Evolutionary conservation across 352 stramenopile species (phyloP).

Genomic region (Achlya hypogyna): DNA sequence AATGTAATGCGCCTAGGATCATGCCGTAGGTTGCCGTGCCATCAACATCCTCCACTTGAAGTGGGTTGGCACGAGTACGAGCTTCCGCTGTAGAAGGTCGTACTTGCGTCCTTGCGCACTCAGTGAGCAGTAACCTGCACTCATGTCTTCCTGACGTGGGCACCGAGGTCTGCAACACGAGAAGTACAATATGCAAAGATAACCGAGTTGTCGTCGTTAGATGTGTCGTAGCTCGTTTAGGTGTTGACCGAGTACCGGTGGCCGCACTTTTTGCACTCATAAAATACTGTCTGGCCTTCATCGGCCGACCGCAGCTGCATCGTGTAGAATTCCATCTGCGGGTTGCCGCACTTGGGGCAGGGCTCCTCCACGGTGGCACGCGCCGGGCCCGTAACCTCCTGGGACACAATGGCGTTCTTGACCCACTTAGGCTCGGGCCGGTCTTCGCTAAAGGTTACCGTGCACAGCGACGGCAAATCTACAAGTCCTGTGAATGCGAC

Average conservation of each 20-base stretch:
- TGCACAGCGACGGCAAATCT: constrained; percentile 74
- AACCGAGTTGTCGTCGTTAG: background rate
- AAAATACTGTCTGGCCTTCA: constrained; percentile 99
- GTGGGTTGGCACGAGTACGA: too few relatives aligned
- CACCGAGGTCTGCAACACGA: too few relatives aligned
- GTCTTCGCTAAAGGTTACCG: constrained; percentile 65
- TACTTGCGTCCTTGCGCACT: too few relatives aligned
- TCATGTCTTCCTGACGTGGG: too few relatives aligned
- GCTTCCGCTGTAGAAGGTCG: too few relatives aligned
- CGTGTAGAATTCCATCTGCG: constrained; percentile 98
- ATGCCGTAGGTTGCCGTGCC: too few relatives aligned
- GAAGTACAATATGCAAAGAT: background rate
- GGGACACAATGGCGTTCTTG: constrained; percentile 56
- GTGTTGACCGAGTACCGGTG: constrained; percentile 87
- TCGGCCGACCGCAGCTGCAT: constrained; percentile 98
- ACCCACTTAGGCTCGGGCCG: constrained; percentile 77
- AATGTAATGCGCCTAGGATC: too few relatives aligned
- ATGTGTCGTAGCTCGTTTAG: constrained; percentile 28
- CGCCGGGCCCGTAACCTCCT: constrained; percentile 76
- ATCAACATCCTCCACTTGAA: too few relatives aligned
- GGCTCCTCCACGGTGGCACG: constrained; percentile 96
- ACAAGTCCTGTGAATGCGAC: background rate
- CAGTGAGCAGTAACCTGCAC: too few relatives aligned
- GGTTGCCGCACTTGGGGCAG: constrained; percentile 95
- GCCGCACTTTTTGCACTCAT: constrained; percentile 97